Percentiles rank a stretch among this genome's conserved stretches.
Conservation (phyloP, 2,329 filamentous ascomycete genomes). For the Peltaster fructicola region DNA sequence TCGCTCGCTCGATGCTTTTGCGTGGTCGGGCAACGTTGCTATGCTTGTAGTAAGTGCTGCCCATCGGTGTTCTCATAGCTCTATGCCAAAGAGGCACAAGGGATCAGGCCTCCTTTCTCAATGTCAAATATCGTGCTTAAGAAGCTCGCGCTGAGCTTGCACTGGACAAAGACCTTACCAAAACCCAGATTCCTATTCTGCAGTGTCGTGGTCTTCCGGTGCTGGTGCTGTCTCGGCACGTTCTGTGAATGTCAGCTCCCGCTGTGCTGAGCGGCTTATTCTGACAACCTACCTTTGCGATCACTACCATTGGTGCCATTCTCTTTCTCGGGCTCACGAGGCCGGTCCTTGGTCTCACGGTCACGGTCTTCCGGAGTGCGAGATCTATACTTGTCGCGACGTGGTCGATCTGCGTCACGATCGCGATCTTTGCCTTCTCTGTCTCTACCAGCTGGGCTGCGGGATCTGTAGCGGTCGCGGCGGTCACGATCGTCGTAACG, state of each 20-base stretch:
- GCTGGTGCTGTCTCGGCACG: slow-evolving; percentile 60
- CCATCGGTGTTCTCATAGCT: too few relatives aligned
- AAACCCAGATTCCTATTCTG: slow-evolving; percentile 44
- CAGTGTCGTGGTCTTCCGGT: slow-evolving; percentile 91
- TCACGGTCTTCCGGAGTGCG: slow-evolving; percentile 48
- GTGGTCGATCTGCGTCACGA: slow-evolving; percentile 39
- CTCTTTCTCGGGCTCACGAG: slow-evolving; percentile 18
- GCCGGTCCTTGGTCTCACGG: slow-evolving; percentile 48
- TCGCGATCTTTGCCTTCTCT: slow-evolving; percentile 42
- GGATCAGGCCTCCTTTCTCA: too few relatives aligned
- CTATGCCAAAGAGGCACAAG: too few relatives aligned
- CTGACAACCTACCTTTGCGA: slow-evolving; percentile 51
- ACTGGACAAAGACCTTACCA: too few relatives aligned
- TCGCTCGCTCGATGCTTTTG: too few relatives aligned
- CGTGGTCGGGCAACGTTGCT: too few relatives aligned
- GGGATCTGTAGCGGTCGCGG: slow-evolving; percentile 58
- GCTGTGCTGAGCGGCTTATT: slow-evolving; percentile 6
- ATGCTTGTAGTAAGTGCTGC: too few relatives aligned
- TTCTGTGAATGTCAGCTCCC: slow-evolving; percentile 20
- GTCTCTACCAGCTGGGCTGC: slow-evolving; percentile 46
- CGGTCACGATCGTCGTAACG: slow-evolving; percentile 20
- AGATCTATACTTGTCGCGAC: slow-evolving; percentile 58
- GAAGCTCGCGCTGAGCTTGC: too few relatives aligned
- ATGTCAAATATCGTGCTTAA: too few relatives aligned
- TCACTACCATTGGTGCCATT: slow-evolving; percentile 55